Conservation (phyloP, 805 yeast genomes). For the Lipomyces mesembrius region DNA sequence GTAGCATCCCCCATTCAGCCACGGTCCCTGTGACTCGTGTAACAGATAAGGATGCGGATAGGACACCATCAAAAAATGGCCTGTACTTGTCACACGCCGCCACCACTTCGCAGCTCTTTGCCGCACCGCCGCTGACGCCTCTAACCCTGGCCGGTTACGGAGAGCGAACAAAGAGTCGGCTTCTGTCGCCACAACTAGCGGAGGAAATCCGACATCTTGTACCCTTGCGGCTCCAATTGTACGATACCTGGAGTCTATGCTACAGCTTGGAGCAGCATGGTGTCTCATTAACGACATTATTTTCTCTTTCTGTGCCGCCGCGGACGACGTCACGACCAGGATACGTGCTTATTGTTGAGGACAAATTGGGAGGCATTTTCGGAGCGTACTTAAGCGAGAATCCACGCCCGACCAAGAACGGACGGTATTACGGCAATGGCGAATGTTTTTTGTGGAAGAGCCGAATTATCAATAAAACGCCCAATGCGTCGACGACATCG, state of each 20-base stretch:
- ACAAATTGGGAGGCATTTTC: slow-evolving; percentile 50
- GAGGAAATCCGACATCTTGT: slow-evolving; percentile 72
- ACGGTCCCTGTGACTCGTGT: slow-evolving; percentile 7
- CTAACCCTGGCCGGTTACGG: slow-evolving; percentile 65
- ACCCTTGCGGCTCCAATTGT: slow-evolving; percentile 79
- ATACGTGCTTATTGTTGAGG: slow-evolving; percentile 73
- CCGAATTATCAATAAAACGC: slow-evolving; percentile 68
- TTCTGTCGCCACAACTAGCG: slow-evolving; percentile 68
- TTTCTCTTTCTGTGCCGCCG: slow-evolving; percentile 58
- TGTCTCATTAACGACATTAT: slow-evolving; percentile 79
- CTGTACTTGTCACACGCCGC: background rate
- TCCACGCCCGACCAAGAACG: slow-evolving; percentile 70
- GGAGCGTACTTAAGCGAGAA: slow-evolving; percentile 61
- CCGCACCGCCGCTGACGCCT: slow-evolving; percentile 56
- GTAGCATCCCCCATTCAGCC: slow-evolving; percentile 9
- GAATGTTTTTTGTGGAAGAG: slow-evolving; percentile 90
- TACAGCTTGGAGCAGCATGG: slow-evolving; percentile 95
- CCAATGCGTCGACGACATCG: slow-evolving; percentile 88
- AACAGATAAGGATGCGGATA: background rate
- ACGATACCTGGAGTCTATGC: slow-evolving; percentile 73
- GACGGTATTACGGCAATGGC: slow-evolving; percentile 87
- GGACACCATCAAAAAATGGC: background rate
- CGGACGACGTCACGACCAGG: slow-evolving; percentile 56
- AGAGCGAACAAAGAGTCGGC: slow-evolving; percentile 58
- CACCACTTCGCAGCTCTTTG: slow-evolving; percentile 13